Percentiles rank a stretch among this genome's conserved stretches.
Evolutionary conservation across 176 grass and related monocot genomes (phyloP).

Genomic region (Phoenix roebelenii): DNA sequence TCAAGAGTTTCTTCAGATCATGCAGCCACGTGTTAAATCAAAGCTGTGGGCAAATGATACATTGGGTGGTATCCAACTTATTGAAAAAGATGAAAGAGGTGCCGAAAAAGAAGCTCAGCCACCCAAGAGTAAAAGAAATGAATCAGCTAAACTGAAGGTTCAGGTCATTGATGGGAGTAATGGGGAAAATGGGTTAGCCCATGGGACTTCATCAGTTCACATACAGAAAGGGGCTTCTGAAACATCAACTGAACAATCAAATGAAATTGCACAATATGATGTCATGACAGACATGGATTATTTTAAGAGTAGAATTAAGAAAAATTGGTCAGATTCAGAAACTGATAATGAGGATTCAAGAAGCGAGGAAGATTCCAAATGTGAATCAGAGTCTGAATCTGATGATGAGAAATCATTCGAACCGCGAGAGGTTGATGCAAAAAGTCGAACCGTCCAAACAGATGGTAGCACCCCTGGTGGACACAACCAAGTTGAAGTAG

Average conservation of each 20-base stretch:
- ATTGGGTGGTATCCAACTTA: conserved; percentile 20
- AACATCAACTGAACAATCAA: conserved; percentile 20
- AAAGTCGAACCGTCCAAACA: not conserved
- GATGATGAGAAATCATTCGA: conserved; percentile 25
- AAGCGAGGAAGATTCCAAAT: conserved; percentile 21
- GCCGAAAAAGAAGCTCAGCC: conserved; percentile 24
- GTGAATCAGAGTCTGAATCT: conserved; percentile 10
- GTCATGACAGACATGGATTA: conserved; percentile 65
- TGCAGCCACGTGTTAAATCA: conserved; percentile 75
- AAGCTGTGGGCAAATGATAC: conserved; percentile 94
- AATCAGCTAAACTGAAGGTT: conserved; percentile 16
- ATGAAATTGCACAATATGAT: conserved; percentile 29
- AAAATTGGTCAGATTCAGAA: conserved; percentile 94
- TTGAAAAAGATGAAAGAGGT: conserved; percentile 28
- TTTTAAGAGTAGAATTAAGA: conserved; percentile 88
- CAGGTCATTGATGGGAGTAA: not conserved
- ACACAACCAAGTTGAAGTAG: conserved; percentile 17
- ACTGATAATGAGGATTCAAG: conserved; percentile 19
- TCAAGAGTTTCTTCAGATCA: conserved; percentile 78
- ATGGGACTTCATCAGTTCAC: conserved; percentile 13
- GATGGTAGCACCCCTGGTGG: conserved; percentile 23
- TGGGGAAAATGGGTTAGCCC: not conserved
- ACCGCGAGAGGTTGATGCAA: conserved; percentile 24
- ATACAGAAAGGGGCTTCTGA: conserved; percentile 3
- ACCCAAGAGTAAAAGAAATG: not conserved